phyloP scores from a whole-genome alignment of 2,329 filamentous ascomycete genomes.

The Penicillium glabrum region DNA sequence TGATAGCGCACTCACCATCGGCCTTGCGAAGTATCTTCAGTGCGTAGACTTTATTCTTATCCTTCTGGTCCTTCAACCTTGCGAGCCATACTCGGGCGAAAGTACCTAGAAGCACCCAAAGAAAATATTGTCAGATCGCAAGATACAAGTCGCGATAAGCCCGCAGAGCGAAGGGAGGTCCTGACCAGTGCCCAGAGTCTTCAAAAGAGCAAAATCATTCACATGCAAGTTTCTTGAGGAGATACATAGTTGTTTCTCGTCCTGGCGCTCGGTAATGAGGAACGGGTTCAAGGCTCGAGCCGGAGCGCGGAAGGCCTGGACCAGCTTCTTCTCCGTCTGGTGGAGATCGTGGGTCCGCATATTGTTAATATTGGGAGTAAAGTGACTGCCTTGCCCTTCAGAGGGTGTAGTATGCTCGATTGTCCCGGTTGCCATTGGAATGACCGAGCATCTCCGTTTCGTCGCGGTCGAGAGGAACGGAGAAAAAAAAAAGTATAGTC shows the following conservation, averaged over 20 bases:
- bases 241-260: conserved; percentile 39
- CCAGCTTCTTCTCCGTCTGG: conserved; percentile 31
- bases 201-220: conserved; percentile 48
- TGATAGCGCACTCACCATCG: conserved; percentile 39
- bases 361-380: conserved; percentile 14
- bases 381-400: conserved; percentile 25
- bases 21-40: conserved; percentile 53
- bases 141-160: neutral
- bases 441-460: conserved; percentile 34
- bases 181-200: conserved; percentile 52
- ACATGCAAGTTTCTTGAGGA: conserved; percentile 40
- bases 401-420: conserved; percentile 35
- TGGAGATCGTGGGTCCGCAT: conserved; percentile 24
- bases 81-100: conserved; percentile 54
- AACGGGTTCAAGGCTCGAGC: conserved; percentile 35
- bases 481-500: conserved; percentile 19
- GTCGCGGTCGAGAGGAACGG: conserved; percentile 10
- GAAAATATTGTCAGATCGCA: conserved; percentile 4
- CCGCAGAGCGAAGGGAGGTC: conserved; percentile 2
- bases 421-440: conserved; percentile 42
- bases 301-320: conserved; percentile 28
- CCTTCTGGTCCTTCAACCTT: conserved; percentile 40
- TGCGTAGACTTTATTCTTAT: conserved; percentile 46
- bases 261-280: conserved; percentile 38
- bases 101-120: conserved; percentile 40